Percentiles rank a stretch among this genome's conserved stretches.
Evolutionary conservation across 1,284 basidiomycete species (phyloP).

Genomic region (Meira nashicola): DNA sequence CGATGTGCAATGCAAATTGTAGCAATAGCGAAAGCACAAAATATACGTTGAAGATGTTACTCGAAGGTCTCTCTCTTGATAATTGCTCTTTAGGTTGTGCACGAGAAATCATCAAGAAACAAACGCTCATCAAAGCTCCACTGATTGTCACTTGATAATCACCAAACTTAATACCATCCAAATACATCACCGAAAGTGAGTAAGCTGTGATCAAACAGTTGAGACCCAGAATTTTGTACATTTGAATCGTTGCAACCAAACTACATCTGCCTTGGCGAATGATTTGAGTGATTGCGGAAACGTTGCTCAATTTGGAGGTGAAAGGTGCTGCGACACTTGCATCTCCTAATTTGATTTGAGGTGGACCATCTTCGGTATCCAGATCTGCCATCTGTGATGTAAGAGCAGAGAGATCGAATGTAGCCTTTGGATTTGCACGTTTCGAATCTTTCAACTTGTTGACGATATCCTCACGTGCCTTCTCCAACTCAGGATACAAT

Average conservation of each 20-base stretch:
- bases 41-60: conserved; percentile 46
- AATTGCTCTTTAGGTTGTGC: conserved; percentile 47
- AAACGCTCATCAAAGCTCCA: conserved; percentile 44
- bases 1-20: conserved; percentile 48
- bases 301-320: conserved; percentile 46
- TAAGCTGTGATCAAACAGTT: conserved; percentile 52
- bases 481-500: conserved; percentile 46
- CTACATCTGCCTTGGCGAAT: conserved; percentile 51
- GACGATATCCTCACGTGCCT: conserved; percentile 45
- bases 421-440: conserved; percentile 34
- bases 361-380: conserved; percentile 49
- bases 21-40: conserved; percentile 46
- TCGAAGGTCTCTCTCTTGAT: conserved; percentile 43
- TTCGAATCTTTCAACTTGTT: conserved; percentile 34
- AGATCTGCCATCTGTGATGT: conserved; percentile 44
- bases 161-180: conserved; percentile 51
- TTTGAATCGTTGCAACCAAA: conserved; percentile 50
- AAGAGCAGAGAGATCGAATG: conserved; percentile 46
- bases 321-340: conserved; percentile 51
- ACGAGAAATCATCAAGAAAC: conserved; percentile 50
- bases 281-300: conserved; percentile 39
- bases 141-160: conserved; percentile 51
- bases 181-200: conserved; percentile 43
- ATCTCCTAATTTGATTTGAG: conserved; percentile 51
- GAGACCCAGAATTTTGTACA: conserved; percentile 53